phyloP scores from a whole-genome alignment of 495 filamentous ascomycete species.

The Xylaria cubensis region DNA sequence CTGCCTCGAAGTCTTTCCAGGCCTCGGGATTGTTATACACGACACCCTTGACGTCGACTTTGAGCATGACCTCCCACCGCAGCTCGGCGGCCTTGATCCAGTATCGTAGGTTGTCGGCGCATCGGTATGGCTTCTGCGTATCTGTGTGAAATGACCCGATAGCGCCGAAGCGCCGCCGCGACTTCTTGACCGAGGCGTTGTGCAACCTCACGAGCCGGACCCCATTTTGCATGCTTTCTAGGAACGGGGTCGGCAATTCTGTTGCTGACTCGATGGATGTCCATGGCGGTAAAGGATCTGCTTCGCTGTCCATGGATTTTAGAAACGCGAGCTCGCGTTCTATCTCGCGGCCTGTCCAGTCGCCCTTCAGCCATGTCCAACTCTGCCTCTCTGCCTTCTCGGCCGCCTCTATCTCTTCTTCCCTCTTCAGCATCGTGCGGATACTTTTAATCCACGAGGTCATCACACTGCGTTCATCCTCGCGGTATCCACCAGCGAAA shows the following conservation, averaged over 20 bases:
- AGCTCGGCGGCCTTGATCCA: conserved; percentile 97
- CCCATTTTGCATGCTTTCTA: conserved; percentile 76
- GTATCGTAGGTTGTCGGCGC: conserved; percentile 90
- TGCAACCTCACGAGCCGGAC: conserved; percentile 83
- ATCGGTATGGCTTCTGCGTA: conserved; percentile 90
- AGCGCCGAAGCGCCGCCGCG: conserved; percentile 85
- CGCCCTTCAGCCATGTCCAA: conserved; percentile 80
- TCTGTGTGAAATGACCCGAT: conserved; percentile 89
- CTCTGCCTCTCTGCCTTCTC: conserved; percentile 73
- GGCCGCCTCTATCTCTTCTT: conserved; percentile 74
- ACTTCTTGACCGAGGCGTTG: conserved; percentile 85
- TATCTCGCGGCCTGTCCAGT: conserved; percentile 79
- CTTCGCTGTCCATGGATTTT: conserved; percentile 58
- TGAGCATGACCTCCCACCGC: conserved; percentile 87
- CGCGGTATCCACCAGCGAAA: conserved; percentile 82
- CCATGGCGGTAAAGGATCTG: conserved; percentile 71
- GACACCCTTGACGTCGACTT: conserved; percentile 85
- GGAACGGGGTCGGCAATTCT: conserved; percentile 74
- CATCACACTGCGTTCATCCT: conserved; percentile 75
- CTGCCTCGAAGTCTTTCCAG: conserved; percentile 82
- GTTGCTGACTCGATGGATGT: conserved; percentile 61
- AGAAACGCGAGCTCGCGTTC: conserved; percentile 88
- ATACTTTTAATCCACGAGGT: conserved; percentile 77
- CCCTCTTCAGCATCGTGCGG: conserved; percentile 72
- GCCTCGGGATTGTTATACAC: conserved; percentile 72